Evolutionary conservation across 2,329 filamentous ascomycete genomes (phyloP), one percentile per base, ranked within the genome.

Genomic region (Fusarium nelsonii): DNA sequence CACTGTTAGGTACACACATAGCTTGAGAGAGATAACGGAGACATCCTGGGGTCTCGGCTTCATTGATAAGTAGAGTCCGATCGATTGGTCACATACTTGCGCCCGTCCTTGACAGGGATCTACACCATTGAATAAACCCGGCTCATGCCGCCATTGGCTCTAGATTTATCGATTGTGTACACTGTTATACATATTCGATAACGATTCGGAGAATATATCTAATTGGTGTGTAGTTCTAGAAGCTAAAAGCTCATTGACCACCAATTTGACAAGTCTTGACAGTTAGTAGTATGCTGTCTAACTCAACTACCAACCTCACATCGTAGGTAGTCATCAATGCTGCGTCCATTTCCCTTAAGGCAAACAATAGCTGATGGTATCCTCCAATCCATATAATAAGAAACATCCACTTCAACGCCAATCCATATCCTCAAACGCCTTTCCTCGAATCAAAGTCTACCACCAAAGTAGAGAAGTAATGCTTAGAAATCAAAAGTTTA

Each of bases 391-490:
- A 56, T 44, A 45, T 48, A 52, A 34, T 69, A 41, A 45, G 40
- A 15, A 34, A 50, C 43, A 20, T 34, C 51, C 41, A 23, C 37
- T 49, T 40, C 46, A 69, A 69, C 57, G 66, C 67, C 53, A 14
- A 48, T 37, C 28, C 40, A 26, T 61, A 44, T 61, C 49, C 11
- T 50, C 33, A 52, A 69, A 71, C 71, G 69, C 71, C 69, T 50
- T 58, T 58, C 48, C 37, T 43, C 33, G 33, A 67, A 52, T 26
- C 57, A 67, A 30, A n/a, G 30, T 46, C 44, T 33, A 56, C 34
- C 41, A 18, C 26, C 28, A 48, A 20, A 28, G 33, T 44, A 58
- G 32, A 49, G 14, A 39, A 34, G 36, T 34, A 20, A 40, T 48
- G 15, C 20, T 33, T 37, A 18, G 28, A 23, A 14, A 59, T 32